phyloP scores from a whole-genome alignment of 2,329 filamentous ascomycete species.

The Fusarium neocosmosporiellum region DNA sequence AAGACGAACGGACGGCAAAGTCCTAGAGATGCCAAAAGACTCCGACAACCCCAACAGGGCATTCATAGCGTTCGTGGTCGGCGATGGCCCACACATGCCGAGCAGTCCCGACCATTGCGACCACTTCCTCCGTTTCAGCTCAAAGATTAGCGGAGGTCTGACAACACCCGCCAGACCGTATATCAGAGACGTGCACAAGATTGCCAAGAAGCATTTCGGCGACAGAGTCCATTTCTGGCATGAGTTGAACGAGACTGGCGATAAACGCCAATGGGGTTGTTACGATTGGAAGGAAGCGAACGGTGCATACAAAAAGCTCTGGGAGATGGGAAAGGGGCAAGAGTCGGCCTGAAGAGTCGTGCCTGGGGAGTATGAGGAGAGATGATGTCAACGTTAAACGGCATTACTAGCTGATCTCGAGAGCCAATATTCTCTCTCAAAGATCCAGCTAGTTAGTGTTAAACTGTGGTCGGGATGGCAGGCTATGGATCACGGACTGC shows the following conservation, averaged over 20 bases:
- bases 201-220: slow-evolving; percentile 3
- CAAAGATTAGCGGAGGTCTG: neutral
- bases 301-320: neutral
- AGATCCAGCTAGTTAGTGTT: neutral
- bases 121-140: slow-evolving; percentile 11
- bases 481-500: too few species aligned
- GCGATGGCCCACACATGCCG: neutral
- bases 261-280: neutral
- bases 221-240: neutral
- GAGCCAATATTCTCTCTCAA: neutral
- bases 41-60: neutral
- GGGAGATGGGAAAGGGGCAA: neutral
- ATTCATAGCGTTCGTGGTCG: slow-evolving; percentile 1
- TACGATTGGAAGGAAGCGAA: neutral
- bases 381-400: too few species aligned
- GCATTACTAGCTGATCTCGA: neutral
- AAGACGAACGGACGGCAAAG: neutral
- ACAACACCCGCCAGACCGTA: neutral
- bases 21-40: neutral
- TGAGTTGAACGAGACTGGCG: neutral
- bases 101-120: neutral
- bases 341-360: neutral
- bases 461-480: neutral
- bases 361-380: neutral
- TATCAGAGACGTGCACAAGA: neutral